phyloP scores from a whole-genome alignment of 2,329 filamentous ascomycete species.

The Xylariaceae sp. region DNA sequence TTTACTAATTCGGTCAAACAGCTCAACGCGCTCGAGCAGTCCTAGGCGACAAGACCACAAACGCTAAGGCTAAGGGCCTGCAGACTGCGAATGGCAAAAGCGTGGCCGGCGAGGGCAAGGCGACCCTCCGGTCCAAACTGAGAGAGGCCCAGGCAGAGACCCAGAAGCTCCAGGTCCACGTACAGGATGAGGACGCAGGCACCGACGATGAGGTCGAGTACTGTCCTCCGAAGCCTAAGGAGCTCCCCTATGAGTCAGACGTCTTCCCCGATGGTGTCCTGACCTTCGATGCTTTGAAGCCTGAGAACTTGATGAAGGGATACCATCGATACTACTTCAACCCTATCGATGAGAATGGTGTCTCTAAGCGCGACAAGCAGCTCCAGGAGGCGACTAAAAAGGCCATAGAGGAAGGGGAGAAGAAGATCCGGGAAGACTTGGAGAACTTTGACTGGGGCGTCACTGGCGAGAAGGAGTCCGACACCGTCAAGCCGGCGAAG shows the following conservation, averaged over 20 bases:
- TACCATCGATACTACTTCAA: constrained; percentile 58
- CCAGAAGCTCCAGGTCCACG: constrained; percentile 59
- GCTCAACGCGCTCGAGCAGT: constrained; percentile 69
- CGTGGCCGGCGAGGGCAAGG: constrained; percentile 44
- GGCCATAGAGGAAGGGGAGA: constrained; percentile 54
- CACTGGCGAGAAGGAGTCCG: constrained; percentile 46
- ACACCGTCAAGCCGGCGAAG: constrained; percentile 21
- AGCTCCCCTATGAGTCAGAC: constrained; percentile 64
- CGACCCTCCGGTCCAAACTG: constrained; percentile 9
- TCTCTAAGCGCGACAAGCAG: constrained; percentile 57
- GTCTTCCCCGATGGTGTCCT: constrained; percentile 55
- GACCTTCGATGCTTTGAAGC: constrained; percentile 53
- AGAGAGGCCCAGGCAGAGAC: constrained; percentile 31
- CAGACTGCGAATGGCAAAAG: constrained; percentile 61
- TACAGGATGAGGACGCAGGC: constrained; percentile 43
- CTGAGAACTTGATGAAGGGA: constrained; percentile 54
- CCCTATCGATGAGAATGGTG: constrained; percentile 62
- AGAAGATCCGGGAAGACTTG: constrained; percentile 61
- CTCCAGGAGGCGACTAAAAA: constrained; percentile 49
- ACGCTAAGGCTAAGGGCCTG: constrained; percentile 70
- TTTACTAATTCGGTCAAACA: constrained; percentile 28
- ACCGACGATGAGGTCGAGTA: constrained; percentile 80
- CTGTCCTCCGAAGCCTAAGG: constrained; percentile 67
- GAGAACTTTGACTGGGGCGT: constrained; percentile 58
- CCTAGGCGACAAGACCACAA: constrained; percentile 92